phyloP scores from a whole-genome alignment of 352 stramenopile species.

The Phytophthora niederhauseri region DNA sequence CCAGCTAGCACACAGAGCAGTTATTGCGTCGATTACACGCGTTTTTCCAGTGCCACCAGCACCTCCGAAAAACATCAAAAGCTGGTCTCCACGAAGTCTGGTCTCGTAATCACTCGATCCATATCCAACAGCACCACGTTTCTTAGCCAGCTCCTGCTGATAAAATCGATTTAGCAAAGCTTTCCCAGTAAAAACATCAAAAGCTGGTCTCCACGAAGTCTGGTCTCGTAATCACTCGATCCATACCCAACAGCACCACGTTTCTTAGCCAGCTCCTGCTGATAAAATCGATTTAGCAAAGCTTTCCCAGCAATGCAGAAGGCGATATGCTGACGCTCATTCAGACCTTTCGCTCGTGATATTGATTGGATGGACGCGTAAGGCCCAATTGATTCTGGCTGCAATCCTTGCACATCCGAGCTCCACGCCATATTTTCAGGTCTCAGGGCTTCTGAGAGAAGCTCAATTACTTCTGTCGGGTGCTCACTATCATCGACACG shows the following conservation, averaged over 20 bases:
- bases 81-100: not conserved
- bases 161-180: not conserved
- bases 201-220: not conserved
- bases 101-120: not conserved
- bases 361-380: not conserved
- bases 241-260: not conserved
- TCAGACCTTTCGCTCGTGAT: not conserved
- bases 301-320: not conserved
- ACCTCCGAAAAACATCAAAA: not conserved
- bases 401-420: not conserved
- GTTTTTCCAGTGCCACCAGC: conserved; percentile 13
- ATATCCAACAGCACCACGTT: not conserved
- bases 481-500: not conserved
- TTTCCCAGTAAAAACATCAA: not conserved
- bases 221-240: not conserved
- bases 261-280: not conserved
- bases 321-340: not conserved
- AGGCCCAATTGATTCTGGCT: not conserved
- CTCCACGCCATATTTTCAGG: not conserved
- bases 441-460: not conserved
- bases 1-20: conserved; percentile 8
- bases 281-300: not conserved
- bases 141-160: not conserved
- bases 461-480: not conserved
- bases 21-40: conserved; percentile 1